Conservation (phyloP, 352 stramenopile genomes). For the Globisporangium takayamanum region DNA sequence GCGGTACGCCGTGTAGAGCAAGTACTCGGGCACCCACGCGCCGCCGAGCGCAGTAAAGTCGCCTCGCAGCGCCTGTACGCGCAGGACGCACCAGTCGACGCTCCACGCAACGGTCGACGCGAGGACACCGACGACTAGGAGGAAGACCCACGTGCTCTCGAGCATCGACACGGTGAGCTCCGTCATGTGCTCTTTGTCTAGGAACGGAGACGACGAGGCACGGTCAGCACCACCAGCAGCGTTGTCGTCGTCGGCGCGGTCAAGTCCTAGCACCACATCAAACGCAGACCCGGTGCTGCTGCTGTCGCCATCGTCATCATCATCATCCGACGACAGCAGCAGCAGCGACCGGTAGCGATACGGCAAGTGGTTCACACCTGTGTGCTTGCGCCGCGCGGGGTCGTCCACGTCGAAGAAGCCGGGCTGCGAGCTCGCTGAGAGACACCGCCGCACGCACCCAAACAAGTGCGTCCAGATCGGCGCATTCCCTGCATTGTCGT, state of each 20-base stretch:
- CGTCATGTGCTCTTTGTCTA: conserved; percentile 46
- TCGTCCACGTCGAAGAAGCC: conserved; percentile 28
- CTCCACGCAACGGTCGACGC: conserved; percentile 58
- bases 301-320: not conserved
- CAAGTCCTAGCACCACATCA: conserved; percentile 16
- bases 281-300: conserved; percentile 3
- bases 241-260: conserved; percentile 10
- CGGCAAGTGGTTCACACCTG: conserved; percentile 18
- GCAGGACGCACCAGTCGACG: conserved; percentile 52
- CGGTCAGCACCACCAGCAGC: conserved; percentile 20
- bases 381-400: conserved; percentile 24
- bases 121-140: conserved; percentile 51
- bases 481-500: not conserved
- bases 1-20: conserved; percentile 55
- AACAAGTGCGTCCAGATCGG: conserved; percentile 12
- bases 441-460: conserved; percentile 11
- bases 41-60: conserved; percentile 39
- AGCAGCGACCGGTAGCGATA: conserved; percentile 14
- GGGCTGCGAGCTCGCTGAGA: conserved; percentile 14
- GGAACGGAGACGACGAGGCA: conserved; percentile 9
- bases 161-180: conserved; percentile 42
- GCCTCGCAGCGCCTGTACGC: conserved; percentile 29
- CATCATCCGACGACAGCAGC: conserved; percentile 1
- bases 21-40: conserved; percentile 45
- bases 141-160: conserved; percentile 70